A percentile compares a stretch with the other conserved stretches of the same genome.
phyloP scores from a whole-genome alignment of 2,329 filamentous ascomycete species.

The Fusarium luffae region DNA sequence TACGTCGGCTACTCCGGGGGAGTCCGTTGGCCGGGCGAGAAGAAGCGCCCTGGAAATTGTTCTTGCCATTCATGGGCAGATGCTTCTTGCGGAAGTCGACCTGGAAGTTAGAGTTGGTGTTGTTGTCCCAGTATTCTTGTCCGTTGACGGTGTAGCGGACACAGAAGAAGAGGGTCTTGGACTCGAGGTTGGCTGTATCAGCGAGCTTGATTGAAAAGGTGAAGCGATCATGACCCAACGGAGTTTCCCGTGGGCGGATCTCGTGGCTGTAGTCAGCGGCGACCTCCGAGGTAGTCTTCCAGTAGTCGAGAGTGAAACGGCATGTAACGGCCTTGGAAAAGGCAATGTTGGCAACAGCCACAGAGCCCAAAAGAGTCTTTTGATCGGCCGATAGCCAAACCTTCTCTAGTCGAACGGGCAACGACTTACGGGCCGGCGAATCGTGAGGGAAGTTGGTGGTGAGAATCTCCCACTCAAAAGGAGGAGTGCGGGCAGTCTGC shows the following conservation, averaged over 20 bases:
- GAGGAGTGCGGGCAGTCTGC: constrained; percentile 55
- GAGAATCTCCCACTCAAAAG: constrained; percentile 88
- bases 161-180: constrained; percentile 93
- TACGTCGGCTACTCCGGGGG: constrained; percentile 73
- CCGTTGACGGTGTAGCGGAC: constrained; percentile 87
- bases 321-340: constrained; percentile 92
- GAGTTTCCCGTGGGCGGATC: constrained; percentile 72
- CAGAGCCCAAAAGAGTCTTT: constrained; percentile 83
- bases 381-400: constrained; percentile 90
- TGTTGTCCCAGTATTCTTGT: constrained; percentile 96
- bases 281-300: constrained; percentile 98
- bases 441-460: constrained; percentile 81
- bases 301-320: constrained; percentile 96
- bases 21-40: constrained; percentile 65
- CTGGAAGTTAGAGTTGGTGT: constrained; percentile 86
- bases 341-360: constrained; percentile 87
- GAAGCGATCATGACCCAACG: constrained; percentile 84
- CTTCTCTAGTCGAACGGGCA: constrained; percentile 83
- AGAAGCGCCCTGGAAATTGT: constrained; percentile 60
- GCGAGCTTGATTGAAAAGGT: constrained; percentile 93
- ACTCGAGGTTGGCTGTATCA: constrained; percentile 89
- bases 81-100: constrained; percentile 89
- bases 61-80: constrained; percentile 70
- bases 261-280: constrained; percentile 87
- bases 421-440: constrained; percentile 64